phyloP scores from a whole-genome alignment of 176 grass and related monocot genomes.

The maize (Zea mays) region Zm-B73-REFERENCE-NAM-5.0 NC_050096.1:282027501-282028000 shows the following conservation, averaged over 20 bases:
- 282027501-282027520: not conserved
- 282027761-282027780: constrained; percentile 22
- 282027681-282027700: constrained; percentile 11
- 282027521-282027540: not conserved
- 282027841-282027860: constrained; percentile 75
- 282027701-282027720: constrained; percentile 37
- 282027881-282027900: constrained; percentile 86
- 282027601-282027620: constrained; percentile 40
- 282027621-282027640: constrained; percentile 34
- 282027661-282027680: constrained; percentile 32
- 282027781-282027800: constrained; percentile 77
- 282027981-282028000: constrained; percentile 3
- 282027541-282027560: not conserved
- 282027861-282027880: constrained; percentile 72
- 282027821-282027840: constrained; percentile 87
- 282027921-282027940: constrained; percentile 50
- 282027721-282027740: constrained; percentile 25
- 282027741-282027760: constrained; percentile 10
- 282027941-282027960: constrained; percentile 1
- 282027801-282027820: constrained; percentile 83
- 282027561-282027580: constrained; percentile 1
- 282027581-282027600: constrained; percentile 47
- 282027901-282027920: constrained; percentile 96
- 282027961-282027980: not conserved
- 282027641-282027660: constrained; percentile 44